Conservation (phyloP, 257 asterid genomes). For the Salvia miltiorrhiza region DNA sequence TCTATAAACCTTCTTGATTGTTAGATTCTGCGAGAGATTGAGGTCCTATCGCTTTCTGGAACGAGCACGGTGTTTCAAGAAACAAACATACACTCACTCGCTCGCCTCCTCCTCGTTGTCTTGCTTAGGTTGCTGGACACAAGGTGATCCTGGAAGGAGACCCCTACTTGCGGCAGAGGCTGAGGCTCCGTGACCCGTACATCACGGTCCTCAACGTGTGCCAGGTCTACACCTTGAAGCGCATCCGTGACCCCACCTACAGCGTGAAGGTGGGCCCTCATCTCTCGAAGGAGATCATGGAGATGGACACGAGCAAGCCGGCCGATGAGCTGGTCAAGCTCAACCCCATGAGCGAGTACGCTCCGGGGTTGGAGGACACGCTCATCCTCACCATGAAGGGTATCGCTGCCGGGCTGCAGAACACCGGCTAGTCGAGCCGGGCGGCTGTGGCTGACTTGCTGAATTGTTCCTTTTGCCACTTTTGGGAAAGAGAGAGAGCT, state of each 20-base stretch:
- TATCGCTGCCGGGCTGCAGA: constrained; percentile 90
- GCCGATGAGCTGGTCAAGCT: constrained; percentile 85
- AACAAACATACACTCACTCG: background rate
- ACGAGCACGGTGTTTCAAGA: background rate
- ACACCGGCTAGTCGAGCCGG: constrained; percentile 29
- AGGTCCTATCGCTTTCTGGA: background rate
- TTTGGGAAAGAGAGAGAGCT: background rate
- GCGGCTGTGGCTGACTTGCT: too few relatives aligned
- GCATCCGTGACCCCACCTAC: constrained; percentile 74
- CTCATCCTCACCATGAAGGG: constrained; percentile 95
- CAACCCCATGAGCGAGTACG: constrained; percentile 80
- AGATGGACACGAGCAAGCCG: constrained; percentile 55
- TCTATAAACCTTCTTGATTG: background rate
- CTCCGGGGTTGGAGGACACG: constrained; percentile 89
- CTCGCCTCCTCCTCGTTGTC: background rate
- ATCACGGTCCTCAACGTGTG: constrained; percentile 74
- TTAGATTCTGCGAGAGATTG: background rate
- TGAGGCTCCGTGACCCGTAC: constrained; percentile 78
- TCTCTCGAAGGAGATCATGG: constrained; percentile 63
- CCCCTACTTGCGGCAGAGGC: constrained; percentile 96
- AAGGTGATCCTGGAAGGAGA: constrained; percentile 82
- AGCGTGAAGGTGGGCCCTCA: constrained; percentile 59
- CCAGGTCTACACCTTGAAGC: constrained; percentile 78
- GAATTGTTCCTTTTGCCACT: background rate
- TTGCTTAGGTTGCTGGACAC: constrained; percentile 78